Conservation (phyloP, 768 basidiomycete genomes). For the Lactifluus piperatus region DNA sequence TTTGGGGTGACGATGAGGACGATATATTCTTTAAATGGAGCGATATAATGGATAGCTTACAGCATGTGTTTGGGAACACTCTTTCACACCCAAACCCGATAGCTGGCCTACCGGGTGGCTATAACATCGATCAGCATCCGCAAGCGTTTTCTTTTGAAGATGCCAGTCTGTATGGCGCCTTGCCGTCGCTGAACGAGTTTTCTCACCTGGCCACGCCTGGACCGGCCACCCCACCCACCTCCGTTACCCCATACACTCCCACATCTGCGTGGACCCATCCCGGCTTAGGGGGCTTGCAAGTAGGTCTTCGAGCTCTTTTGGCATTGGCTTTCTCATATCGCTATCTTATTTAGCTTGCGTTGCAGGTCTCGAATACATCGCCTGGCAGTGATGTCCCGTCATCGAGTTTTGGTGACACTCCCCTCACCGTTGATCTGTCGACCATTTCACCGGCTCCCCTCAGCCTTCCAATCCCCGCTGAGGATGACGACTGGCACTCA, state of each 20-base stretch:
- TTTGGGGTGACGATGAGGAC: constrained; percentile 2
- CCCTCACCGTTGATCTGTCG: neutral
- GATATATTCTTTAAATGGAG: neutral
- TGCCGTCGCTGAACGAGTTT: neutral
- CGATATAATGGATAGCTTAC: neutral
- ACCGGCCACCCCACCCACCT: neutral
- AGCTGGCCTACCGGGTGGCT: neutral
- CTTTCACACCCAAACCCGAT: neutral
- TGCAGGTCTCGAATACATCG: neutral
- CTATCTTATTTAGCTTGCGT: neutral
- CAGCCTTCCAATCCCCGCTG: neutral
- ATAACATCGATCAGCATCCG: neutral
- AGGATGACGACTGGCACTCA: neutral
- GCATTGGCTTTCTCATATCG: neutral
- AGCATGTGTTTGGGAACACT: neutral
- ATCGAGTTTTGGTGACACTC: neutral
- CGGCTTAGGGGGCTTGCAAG: neutral
- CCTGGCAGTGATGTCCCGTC: neutral
- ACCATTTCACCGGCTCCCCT: neutral
- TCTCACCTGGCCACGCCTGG: neutral
- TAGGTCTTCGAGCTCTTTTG: neutral
- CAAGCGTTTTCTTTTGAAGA: neutral
- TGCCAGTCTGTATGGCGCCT: neutral
- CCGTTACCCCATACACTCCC: neutral
- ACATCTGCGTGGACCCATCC: neutral